Evolutionary conservation across 306 rosid genomes (phyloP), one percentile per base, ranked within the genome.

Genomic region (Abrus pulchellus): DNA sequence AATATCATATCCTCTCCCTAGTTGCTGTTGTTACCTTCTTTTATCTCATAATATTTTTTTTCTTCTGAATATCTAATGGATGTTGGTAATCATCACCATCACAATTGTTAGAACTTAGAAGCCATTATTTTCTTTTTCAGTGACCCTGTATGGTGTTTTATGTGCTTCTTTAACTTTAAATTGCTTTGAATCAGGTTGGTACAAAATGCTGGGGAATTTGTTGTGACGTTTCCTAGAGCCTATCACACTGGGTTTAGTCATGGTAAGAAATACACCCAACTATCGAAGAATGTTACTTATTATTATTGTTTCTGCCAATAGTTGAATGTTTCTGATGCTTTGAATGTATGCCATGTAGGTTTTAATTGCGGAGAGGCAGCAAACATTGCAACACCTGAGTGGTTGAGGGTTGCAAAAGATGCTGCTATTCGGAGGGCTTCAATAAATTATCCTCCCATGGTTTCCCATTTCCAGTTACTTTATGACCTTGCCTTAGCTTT

Each of bases 381-480:
- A 3, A 96, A 96, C 85, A 93, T 96, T 85, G 99, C 99, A 9
- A 96, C 99, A 74, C 99, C 99, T 65, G 98, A 96, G 86, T 96
- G 99, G 99, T 88, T 96, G 90, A 88, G 88, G 70, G 87, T 96
- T 83, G 99, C 99, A 43, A 96, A 93, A 79, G 97, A 96, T 83
- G 99, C 98, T 83, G 99, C 99, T 54, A 87, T 96, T 74, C 92
- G 98, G 80, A 91, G 99, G 88, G 99, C 99, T 79, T 96, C 98
- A 64, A 84, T 96, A 81, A 93, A 96, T 80, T 92, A 92, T 81
- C 94, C 98, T 74, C 99, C 99, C 57, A 96, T 96, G 99, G 98
- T 93, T 80, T 96, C 98, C 57, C 99, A 96, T 86, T 93, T 89
- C 84, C 98, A 96, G 88, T 88, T 96, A 87, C 97, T 96, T 71